phyloP scores from a whole-genome alignment of 2,329 filamentous ascomycete species.

The Coniochaeta sp. region DNA sequence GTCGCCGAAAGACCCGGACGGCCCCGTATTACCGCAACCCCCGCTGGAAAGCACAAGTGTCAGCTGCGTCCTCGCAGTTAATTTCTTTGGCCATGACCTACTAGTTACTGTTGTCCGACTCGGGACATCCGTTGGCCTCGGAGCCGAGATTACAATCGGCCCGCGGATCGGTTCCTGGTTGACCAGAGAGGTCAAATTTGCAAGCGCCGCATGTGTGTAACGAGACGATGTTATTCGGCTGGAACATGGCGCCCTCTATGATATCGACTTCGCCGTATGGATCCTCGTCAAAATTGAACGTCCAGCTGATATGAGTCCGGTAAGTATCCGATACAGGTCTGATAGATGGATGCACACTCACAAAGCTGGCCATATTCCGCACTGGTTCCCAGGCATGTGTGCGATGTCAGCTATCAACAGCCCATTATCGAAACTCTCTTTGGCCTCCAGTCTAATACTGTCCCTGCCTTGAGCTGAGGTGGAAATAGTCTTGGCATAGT shows the following conservation, averaged over 20 bases:
- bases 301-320: constrained; percentile 34
- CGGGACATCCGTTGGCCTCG: constrained; percentile 6
- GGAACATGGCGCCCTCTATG: constrained; percentile 56
- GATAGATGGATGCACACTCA: constrained; percentile 28
- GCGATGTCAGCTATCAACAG: constrained; percentile 62
- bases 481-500: constrained; percentile 22
- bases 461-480: constrained; percentile 28
- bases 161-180: constrained; percentile 30
- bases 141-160: constrained; percentile 12
- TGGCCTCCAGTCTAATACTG: constrained; percentile 61
- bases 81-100: neutral
- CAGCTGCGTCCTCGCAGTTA: neutral
- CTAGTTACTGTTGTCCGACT: constrained; percentile 9
- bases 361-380: constrained; percentile 66
- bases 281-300: constrained; percentile 48
- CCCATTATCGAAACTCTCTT: constrained; percentile 53
- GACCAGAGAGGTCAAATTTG: constrained; percentile 22
- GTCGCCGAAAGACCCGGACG: neutral
- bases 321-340: constrained; percentile 35
- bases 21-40: constrained; percentile 11
- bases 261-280: constrained; percentile 58
- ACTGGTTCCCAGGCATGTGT: constrained; percentile 59
- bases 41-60: neutral
- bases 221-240: constrained; percentile 46
- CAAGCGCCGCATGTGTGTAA: constrained; percentile 42